phyloP scores from a whole-genome alignment of 495 filamentous ascomycete species.

The Xylaria acuta region DNA sequence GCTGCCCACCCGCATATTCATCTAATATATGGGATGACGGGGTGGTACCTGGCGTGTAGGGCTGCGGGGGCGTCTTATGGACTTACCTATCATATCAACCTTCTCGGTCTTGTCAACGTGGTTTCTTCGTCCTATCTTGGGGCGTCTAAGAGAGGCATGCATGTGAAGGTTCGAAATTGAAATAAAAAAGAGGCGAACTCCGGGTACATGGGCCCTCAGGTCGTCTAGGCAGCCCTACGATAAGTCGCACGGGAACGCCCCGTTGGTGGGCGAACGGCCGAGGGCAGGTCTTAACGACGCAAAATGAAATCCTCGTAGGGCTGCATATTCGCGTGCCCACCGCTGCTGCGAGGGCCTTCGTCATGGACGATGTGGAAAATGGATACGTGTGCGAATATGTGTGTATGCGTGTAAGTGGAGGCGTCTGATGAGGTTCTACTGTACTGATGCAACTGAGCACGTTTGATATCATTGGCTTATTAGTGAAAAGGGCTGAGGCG shows the following conservation, averaged over 20 bases:
- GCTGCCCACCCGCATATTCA: constrained; percentile 4
- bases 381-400: background rate
- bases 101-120: background rate
- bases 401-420: background rate
- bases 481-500: constrained; percentile 6
- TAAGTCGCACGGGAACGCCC: background rate
- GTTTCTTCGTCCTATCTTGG: background rate
- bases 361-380: background rate
- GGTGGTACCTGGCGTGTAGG: background rate
- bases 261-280: background rate
- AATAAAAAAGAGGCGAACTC: constrained; percentile 1
- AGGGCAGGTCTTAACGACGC: background rate
- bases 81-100: background rate
- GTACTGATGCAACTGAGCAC: background rate
- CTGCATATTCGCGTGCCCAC: constrained; percentile 22
- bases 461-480: background rate
- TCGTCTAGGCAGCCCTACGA: background rate
- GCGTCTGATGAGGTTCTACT: background rate
- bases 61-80: background rate
- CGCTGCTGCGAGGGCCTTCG: constrained; percentile 20
- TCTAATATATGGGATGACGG: constrained; percentile 15
- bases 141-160: background rate
- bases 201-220: background rate
- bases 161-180: background rate
- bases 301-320: constrained; percentile 18